Percentiles rank a stretch among this genome's conserved stretches.
Conservation (phyloP, 2,329 filamentous ascomycete species). For the Onygenales sp. region DNA sequence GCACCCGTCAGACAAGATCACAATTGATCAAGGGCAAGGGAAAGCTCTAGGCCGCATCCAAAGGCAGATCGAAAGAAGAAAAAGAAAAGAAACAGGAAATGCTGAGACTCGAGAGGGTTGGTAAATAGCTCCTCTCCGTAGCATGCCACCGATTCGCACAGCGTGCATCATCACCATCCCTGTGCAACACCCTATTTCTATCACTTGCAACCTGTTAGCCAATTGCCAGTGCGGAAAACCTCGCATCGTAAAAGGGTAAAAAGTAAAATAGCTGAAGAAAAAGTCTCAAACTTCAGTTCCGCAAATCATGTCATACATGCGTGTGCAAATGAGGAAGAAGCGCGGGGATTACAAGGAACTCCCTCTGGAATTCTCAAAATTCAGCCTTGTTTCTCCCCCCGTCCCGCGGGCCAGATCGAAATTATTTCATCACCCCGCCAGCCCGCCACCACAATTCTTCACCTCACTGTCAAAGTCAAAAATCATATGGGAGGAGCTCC, state of each 20-base stretch:
- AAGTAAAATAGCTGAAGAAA: not conserved
- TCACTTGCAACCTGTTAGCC: not conserved
- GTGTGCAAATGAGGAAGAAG: not conserved
- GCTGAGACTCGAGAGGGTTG: not conserved
- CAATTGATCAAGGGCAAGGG: not conserved
- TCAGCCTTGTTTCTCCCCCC: not conserved
- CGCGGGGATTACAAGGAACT: not conserved
- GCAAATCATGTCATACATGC: slow-evolving; percentile 3
- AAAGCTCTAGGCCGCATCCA: not conserved
- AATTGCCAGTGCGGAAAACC: not conserved
- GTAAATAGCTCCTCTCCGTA: not conserved
- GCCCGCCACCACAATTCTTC: not conserved
- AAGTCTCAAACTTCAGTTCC: slow-evolving; percentile 1
- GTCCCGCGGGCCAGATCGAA: slow-evolving; percentile 1
- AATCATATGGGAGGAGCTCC: not conserved
- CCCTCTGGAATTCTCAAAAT: not conserved
- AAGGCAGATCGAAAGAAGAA: not conserved
- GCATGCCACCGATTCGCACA: no score
- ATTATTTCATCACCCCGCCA: not conserved
- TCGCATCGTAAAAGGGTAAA: not conserved
- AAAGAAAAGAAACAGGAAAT: slow-evolving; percentile 1
- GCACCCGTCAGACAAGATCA: not conserved
- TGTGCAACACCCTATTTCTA: no score
- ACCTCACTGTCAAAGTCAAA: no score
- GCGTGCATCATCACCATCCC: no score